Evolutionary conservation across 2,329 filamentous ascomycete species (phyloP).

Genomic region (Aureobasidium lini): DNA sequence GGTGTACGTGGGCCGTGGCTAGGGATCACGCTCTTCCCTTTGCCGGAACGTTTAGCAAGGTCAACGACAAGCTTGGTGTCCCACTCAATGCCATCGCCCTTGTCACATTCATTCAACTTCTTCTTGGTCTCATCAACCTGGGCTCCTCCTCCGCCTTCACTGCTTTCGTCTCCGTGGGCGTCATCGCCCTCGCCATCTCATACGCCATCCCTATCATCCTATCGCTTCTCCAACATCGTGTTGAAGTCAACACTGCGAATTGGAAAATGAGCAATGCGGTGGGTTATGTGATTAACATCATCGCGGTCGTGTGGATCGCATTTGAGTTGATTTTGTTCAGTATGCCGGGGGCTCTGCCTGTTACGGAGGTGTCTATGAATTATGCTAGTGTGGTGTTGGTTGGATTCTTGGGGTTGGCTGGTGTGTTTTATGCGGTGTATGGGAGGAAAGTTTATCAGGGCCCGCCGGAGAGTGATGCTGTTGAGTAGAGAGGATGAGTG

Average conservation of each 20-base stretch:
- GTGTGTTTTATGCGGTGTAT: constrained; percentile 61
- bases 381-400: constrained; percentile 63
- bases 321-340: constrained; percentile 40
- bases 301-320: constrained; percentile 23
- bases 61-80: constrained; percentile 30
- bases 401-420: constrained; percentile 54
- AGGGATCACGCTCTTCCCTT: constrained; percentile 39
- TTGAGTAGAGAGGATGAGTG: not conserved
- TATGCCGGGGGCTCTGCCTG: constrained; percentile 46
- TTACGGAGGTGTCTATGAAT: constrained; percentile 47
- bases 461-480: constrained; percentile 4
- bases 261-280: constrained; percentile 18
- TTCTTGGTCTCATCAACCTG: constrained; percentile 44
- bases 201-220: constrained; percentile 51
- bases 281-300: constrained; percentile 19
- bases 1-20: constrained; percentile 40
- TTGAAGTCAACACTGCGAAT: constrained; percentile 17
- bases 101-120: constrained; percentile 40
- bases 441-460: constrained; percentile 43
- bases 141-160: constrained; percentile 42
- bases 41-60: constrained; percentile 29
- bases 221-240: constrained; percentile 38
- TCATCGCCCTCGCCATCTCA: constrained; percentile 48
- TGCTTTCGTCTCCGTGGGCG: constrained; percentile 47
- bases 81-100: constrained; percentile 38